These are phyloP conservation scores for Wallemia hederae DNA, from an alignment of 1,284 basidiomycete species.

Conservation along the genomic window DNA sequence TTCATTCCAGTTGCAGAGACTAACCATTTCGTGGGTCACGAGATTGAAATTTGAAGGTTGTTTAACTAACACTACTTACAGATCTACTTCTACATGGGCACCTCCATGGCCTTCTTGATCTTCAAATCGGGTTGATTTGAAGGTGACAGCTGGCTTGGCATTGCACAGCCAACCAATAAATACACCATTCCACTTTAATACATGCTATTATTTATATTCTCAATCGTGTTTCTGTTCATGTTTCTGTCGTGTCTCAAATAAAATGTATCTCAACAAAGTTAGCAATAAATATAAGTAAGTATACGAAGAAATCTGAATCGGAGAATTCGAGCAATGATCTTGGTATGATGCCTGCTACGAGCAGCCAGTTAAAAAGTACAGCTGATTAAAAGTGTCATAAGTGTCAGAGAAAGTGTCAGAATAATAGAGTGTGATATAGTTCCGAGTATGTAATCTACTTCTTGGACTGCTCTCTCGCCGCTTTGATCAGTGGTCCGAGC, in stretches of 20 bases:
- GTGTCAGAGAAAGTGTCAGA: no score
- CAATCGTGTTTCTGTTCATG: no score
- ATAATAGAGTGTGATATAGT: background rate
- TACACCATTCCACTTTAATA: background rate
- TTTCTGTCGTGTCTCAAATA: no score
- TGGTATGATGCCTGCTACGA: background rate
- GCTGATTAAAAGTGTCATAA: background rate
- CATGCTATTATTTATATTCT: background rate
- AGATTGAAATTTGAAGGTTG: background rate
- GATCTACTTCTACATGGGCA: background rate
- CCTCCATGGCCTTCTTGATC: background rate
- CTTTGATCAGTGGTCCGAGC: constrained; percentile 70
- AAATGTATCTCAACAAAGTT: background rate
- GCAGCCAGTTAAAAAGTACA: background rate
- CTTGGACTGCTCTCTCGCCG: constrained; percentile 34
- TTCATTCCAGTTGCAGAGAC: background rate
- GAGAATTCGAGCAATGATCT: background rate
- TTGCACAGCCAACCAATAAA: no score
- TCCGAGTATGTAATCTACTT: constrained; percentile 6
- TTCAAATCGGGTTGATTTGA: constrained; percentile 1
- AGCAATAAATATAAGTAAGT: background rate
- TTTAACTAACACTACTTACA: background rate
- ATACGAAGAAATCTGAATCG: background rate
- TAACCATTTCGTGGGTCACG: background rate
- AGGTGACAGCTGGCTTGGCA: no score